Conservation (phyloP, 768 basidiomycete species). For the Termitomyces sp. region DNA sequence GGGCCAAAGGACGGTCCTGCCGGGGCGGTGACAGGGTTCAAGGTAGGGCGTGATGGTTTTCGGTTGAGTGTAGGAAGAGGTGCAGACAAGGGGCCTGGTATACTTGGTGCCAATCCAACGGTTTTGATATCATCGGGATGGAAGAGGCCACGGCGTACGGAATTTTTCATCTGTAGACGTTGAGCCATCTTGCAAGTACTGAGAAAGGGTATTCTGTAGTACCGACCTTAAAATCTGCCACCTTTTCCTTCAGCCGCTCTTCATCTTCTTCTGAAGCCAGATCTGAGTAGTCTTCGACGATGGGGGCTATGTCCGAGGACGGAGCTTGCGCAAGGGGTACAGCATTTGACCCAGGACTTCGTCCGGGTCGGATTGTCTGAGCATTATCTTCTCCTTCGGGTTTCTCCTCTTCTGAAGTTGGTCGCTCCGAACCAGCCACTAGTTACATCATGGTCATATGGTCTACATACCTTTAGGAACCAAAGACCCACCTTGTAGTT, state of each 20-base stretch:
- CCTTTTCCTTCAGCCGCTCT: constrained; percentile 61
- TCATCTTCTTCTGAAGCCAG: constrained; percentile 78
- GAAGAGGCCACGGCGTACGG: constrained; percentile 68
- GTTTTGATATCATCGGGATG: constrained; percentile 89
- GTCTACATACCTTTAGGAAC: not conserved
- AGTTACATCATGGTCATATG: constrained; percentile 4
- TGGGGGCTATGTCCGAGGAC: constrained; percentile 54
- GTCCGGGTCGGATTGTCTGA: constrained; percentile 71
- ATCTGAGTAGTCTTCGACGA: constrained; percentile 92
- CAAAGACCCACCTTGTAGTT: constrained; percentile 54
- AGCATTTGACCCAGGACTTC: constrained; percentile 57
- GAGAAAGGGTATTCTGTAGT: not conserved
- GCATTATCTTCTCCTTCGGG: constrained; percentile 66
- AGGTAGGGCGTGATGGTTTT: constrained; percentile 48
- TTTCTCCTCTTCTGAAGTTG: constrained; percentile 50
- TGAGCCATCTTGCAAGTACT: not conserved
- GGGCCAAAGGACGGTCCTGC: constrained; percentile 25
- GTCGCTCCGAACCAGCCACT: constrained; percentile 56
- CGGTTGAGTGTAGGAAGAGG: constrained; percentile 54
- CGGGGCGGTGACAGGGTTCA: constrained; percentile 37
- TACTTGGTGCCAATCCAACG: constrained; percentile 45
- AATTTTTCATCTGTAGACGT: constrained; percentile 56
- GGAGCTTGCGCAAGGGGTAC: constrained; percentile 59
- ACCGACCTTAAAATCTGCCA: constrained; percentile 77
- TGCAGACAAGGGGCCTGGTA: constrained; percentile 62